A percentile compares a stretch with the other conserved stretches of the same genome.
Conservation (phyloP, 805 yeast species). For the Yarrowia sp. region DNA sequence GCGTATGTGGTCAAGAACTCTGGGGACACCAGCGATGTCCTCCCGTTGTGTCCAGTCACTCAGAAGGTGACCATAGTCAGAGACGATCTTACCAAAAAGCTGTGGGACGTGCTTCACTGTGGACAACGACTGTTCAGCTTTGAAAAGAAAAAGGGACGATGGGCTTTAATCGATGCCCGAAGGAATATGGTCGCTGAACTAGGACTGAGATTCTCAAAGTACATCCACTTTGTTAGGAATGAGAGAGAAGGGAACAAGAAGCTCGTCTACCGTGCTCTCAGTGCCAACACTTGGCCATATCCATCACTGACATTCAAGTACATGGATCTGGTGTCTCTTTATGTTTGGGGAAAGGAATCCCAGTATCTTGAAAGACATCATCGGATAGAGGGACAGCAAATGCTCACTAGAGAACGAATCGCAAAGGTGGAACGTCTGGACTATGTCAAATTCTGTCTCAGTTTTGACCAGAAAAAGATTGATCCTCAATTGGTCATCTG, state of each 20-base stretch:
- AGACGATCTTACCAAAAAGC: constrained; percentile 14
- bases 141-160: constrained; percentile 1
- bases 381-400: constrained; percentile 1
- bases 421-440: constrained; percentile 18
- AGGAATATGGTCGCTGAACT: constrained; percentile 13
- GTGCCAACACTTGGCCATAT: constrained; percentile 15
- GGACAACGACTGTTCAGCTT: constrained; percentile 18
- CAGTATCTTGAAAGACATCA: constrained; percentile 26
- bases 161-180: constrained; percentile 4
- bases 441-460: constrained; percentile 2
- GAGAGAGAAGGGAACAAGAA: constrained; percentile 23
- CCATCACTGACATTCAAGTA: constrained; percentile 10
- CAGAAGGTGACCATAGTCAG: constrained; percentile 1
- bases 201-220: constrained; percentile 7
- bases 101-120: constrained; percentile 14
- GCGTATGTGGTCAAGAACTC: constrained; percentile 30
- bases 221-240: constrained; percentile 27
- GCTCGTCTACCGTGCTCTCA: constrained; percentile 11
- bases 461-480: constrained; percentile 26
- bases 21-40: constrained; percentile 36
- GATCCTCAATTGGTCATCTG: constrained; percentile 30
- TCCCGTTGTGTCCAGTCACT: constrained; percentile 28
- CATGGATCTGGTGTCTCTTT: constrained; percentile 19
- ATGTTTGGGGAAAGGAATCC: constrained; percentile 22
- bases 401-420: constrained; percentile 13